Base-by-base conservation (phyloP, 352 stramenopile species). In the Globisporangium spinosum region DNA sequence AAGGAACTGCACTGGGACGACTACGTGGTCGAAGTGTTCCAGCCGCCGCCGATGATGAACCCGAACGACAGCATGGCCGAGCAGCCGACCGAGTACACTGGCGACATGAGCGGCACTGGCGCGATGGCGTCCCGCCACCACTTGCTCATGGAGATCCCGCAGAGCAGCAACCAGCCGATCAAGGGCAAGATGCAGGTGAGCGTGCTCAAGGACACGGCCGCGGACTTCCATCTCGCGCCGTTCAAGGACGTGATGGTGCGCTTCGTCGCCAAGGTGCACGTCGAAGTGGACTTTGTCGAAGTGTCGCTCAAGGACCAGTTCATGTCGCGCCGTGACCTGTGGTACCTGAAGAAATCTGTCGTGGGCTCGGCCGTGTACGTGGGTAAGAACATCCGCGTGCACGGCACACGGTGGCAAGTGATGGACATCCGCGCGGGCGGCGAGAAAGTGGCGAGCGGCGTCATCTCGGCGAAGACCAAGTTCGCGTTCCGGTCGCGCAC, bases 391-490 rank as follows among this genome's bases (percentile, higher is more conserved):
- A 83, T 94, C 10, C 75, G 85, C 27, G 77, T 91, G 9, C 87
- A 94, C 32, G 86, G 85, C 17, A 84, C 85, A 49, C 75, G 85
- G 6, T 91, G 83, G 80, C 86, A 95, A 65, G 85, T 95, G 57
- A 91, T 98, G 70, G 95, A 99, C 67, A 77, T 98, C 40, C 90
- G 95, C 53, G 78, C 85, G 7, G 84, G 93, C 23, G 78, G 80
- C 29, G 73, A 92, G n/a, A 80, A 84, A 9, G 89, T 98, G 17
- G 80, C 85, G 59, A 98, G 89, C 25, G 98, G 97, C 45, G 87
- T 99, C 35, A 89, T 99, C 57, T 97, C 93, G 4, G 80, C 93
- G 8, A 86, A 89, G 13, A 99, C 98, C 32, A 99, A 98, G 71
- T 98, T 99, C 65, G 98, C 96, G 1, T 99, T 97, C 62, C 89